phyloP scores from a whole-genome alignment of 2,329 filamentous ascomycete genomes.

The Alternaria solani region DNA sequence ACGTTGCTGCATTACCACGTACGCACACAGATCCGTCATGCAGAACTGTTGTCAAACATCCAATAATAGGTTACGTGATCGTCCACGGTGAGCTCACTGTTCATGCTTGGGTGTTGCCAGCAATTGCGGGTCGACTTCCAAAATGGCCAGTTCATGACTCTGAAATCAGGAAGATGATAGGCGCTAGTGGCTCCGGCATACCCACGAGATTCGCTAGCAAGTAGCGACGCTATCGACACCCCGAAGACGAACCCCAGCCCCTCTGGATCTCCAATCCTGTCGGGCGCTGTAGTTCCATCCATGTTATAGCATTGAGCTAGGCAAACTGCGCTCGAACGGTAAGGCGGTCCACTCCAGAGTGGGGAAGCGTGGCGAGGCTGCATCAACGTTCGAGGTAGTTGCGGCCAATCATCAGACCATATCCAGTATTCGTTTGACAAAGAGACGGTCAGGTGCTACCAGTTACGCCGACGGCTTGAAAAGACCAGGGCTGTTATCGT shows the following conservation, averaged over 20 bases:
- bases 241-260: constrained; percentile 3
- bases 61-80: constrained; percentile 5
- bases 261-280: constrained; percentile 4
- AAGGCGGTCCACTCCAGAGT: constrained; percentile 15
- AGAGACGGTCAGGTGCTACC: constrained; percentile 38
- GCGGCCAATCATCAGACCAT: constrained; percentile 35
- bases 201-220: constrained; percentile 4
- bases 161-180: constrained; percentile 9
- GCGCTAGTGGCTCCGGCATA: constrained; percentile 11
- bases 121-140: constrained; percentile 8
- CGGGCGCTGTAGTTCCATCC: constrained; percentile 7
- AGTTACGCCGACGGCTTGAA: constrained; percentile 25
- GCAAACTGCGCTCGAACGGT: constrained; percentile 11
- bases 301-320: constrained; percentile 10
- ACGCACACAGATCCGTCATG: constrained; percentile 1
- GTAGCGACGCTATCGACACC: constrained; percentile 6
- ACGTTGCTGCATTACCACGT: constrained; percentile 1
- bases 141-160: neutral
- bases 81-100: neutral
- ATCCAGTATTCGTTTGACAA: constrained; percentile 12
- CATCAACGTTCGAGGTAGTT: constrained; percentile 27
- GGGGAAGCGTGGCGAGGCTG: constrained; percentile 34
- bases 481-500: constrained; percentile 31
- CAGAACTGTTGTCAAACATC: constrained; percentile 2
- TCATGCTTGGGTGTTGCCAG: constrained; percentile 6